Conservation (phyloP, 2,329 filamentous ascomycete species). For the Xylaria sp. region DNA sequence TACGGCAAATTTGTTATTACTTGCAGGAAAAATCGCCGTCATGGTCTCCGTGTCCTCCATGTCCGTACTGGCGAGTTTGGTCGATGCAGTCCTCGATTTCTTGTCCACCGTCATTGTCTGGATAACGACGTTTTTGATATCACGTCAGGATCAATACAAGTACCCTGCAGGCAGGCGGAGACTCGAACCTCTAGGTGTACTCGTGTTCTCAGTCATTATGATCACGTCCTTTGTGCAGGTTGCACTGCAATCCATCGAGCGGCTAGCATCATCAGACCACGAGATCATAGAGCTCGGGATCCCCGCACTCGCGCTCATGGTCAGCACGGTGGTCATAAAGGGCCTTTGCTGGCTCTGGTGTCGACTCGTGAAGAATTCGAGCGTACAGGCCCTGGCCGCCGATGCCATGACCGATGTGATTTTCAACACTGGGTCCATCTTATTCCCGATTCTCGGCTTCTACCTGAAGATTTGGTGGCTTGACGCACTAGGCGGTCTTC, state of each 20-base stretch:
- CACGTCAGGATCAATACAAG: slow-evolving; percentile 75
- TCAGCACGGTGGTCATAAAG: slow-evolving; percentile 83
- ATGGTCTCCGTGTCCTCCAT: slow-evolving; percentile 82
- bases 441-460: slow-evolving; percentile 84
- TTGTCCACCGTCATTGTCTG: slow-evolving; percentile 84
- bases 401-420: slow-evolving; percentile 78
- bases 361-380: slow-evolving; percentile 84
- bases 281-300: slow-evolving; percentile 77
- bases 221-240: slow-evolving; percentile 86
- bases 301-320: slow-evolving; percentile 82
- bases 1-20: slow-evolving; percentile 77
- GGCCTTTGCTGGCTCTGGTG: slow-evolving; percentile 88
- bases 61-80: slow-evolving; percentile 81
- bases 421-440: slow-evolving; percentile 89
- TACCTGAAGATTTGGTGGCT: slow-evolving; percentile 85
- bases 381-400: slow-evolving; percentile 78
- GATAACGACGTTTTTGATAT: slow-evolving; percentile 79
- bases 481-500: slow-evolving; percentile 79
- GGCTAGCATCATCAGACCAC: slow-evolving; percentile 69
- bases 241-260: slow-evolving; percentile 73
- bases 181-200: slow-evolving; percentile 80
- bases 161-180: slow-evolving; percentile 82
- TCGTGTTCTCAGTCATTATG: slow-evolving; percentile 88
- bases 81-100: slow-evolving; percentile 83
- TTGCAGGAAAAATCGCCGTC: slow-evolving; percentile 80